phyloP scores from a whole-genome alignment of 768 basidiomycete species.

The Rhodosporidiobolus odoratus region DNA sequence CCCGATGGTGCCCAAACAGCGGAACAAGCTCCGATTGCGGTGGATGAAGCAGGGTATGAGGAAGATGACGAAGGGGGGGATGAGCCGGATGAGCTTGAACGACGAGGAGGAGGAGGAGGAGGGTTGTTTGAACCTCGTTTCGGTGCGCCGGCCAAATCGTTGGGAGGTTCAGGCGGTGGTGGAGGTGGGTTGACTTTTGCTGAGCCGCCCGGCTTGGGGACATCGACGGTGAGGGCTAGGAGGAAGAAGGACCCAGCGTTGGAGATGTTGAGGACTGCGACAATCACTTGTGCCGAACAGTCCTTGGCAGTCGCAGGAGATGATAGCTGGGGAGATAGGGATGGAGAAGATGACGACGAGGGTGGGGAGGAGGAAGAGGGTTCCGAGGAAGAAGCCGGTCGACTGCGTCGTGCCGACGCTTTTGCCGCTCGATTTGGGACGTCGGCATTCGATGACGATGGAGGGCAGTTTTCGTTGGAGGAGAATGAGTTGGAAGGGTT shows the following conservation, averaged over 20 bases:
- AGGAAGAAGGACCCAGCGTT: neutral
- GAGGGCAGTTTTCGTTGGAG: neutral
- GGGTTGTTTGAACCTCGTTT: no score
- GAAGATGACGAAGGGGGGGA: neutral
- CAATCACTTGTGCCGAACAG: constrained; percentile 3
- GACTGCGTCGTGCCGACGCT: no score
- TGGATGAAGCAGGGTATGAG: neutral
- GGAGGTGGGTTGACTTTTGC: no score
- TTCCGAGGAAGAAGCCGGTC: neutral
- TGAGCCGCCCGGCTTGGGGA: no score
- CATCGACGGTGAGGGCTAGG: neutral
- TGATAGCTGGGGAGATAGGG: neutral
- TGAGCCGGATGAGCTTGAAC: neutral
- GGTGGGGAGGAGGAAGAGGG: neutral
- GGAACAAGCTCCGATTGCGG: no score
- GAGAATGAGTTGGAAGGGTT: constrained; percentile 23
- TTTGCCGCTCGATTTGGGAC: no score
- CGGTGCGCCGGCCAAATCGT: no score
- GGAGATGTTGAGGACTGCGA: constrained; percentile 14
- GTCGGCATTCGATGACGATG: no score
- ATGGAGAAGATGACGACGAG: neutral
- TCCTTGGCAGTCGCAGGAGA: neutral
- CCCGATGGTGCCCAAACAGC: neutral
- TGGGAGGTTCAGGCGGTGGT: neutral
- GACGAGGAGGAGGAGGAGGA: neutral